These are phyloP conservation scores for Corymbia maculata DNA, from an alignment of 345 rosid species.

Conservation along the genomic window DNA sequence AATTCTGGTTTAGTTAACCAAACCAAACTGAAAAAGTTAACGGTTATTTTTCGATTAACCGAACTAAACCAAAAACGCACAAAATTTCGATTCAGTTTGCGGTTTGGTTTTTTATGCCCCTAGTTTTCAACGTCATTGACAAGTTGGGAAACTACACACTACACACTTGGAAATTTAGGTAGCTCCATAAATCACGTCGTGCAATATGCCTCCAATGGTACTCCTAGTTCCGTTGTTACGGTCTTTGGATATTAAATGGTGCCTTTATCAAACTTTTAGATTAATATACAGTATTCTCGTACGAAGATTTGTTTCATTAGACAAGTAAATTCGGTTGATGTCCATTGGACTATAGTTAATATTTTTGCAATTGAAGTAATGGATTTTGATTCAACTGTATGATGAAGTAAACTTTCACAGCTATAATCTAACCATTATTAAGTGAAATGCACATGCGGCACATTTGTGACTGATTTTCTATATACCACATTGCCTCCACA, in stretches of 20 bases:
- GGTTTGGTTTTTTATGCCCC: too few species aligned
- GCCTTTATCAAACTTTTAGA: not conserved
- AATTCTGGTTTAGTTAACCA: too few species aligned
- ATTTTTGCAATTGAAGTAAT: not conserved
- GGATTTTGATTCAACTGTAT: not conserved
- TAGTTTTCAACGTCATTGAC: not conserved
- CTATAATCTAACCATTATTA: not conserved
- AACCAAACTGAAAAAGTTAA: too few species aligned
- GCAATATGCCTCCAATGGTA: not conserved
- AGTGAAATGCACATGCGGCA: not conserved
- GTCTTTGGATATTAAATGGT: not conserved
- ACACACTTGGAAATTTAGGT: not conserved
- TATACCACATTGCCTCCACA: not conserved
- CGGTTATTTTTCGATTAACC: too few species aligned
- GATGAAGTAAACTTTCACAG: not conserved
- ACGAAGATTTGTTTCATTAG: not conserved
- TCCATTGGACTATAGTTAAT: not conserved
- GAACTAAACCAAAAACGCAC: too few species aligned
- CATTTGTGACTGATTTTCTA: not conserved
- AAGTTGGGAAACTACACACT: not conserved
- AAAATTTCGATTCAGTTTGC: too few species aligned
- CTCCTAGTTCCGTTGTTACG: not conserved
- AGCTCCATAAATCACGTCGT: not conserved
- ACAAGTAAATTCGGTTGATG: not conserved
- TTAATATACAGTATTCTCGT: not conserved